Conservation (phyloP, 306 rosid species). For the Rosa chinensis region DNA sequence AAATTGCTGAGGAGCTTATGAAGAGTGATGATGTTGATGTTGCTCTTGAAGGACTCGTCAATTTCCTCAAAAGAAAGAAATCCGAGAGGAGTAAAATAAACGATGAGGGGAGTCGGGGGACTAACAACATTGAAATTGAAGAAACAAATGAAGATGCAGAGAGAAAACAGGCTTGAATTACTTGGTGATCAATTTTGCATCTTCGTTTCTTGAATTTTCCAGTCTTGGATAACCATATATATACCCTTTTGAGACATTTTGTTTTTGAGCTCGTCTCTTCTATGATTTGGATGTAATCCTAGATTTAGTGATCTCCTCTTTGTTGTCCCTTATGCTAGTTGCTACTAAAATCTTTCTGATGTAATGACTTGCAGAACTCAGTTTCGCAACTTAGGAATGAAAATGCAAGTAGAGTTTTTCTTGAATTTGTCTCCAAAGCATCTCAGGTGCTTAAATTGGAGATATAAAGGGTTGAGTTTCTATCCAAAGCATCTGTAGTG, state of each 20-base stretch:
- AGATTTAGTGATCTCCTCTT: background rate
- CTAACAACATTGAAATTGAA: background rate
- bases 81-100: background rate
- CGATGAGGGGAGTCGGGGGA: background rate
- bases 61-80: background rate
- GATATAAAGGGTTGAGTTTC: background rate
- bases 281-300: background rate
- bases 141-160: background rate
- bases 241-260: background rate
- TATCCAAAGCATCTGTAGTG: background rate
- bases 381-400: background rate
- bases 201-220: background rate
- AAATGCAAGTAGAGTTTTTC: background rate
- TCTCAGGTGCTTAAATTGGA: background rate
- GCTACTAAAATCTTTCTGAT: background rate
- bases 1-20: conserved; percentile 19
- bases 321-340: background rate
- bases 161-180: background rate
- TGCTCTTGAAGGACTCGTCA: conserved; percentile 24
- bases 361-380: background rate
- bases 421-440: background rate
- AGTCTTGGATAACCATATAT: background rate
- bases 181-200: background rate
- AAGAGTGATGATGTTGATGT: conserved; percentile 32
- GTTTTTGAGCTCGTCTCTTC: background rate